These are phyloP conservation scores for Alternaria sp. DNA, from an alignment of 2,329 filamentous ascomycete genomes.

Conservation along the genomic window DNA sequence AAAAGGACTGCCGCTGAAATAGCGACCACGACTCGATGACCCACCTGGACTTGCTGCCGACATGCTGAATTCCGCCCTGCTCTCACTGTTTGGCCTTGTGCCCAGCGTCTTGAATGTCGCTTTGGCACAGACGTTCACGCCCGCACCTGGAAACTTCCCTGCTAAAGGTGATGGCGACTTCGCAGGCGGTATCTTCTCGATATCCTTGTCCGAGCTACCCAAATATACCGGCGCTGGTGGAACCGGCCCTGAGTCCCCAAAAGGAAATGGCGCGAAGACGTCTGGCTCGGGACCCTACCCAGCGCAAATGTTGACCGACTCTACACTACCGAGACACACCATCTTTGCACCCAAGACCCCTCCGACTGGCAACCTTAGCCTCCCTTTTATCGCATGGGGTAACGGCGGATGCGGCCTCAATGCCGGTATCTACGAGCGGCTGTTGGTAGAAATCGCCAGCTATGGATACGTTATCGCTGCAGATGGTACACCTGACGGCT, in stretches of 20 bases:
- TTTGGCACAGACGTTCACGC: constrained; percentile 16
- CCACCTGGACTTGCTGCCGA: neutral
- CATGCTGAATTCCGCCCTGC: constrained; percentile 4
- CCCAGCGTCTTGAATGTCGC: neutral
- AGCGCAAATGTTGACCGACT: constrained; percentile 22
- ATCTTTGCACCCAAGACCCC: constrained; percentile 22
- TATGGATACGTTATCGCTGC: constrained; percentile 29
- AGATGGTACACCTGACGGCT: constrained; percentile 20
- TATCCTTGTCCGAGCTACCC: constrained; percentile 23
- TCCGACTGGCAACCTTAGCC: constrained; percentile 18
- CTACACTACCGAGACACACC: constrained; percentile 21
- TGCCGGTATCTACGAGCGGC: constrained; percentile 19
- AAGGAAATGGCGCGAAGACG: constrained; percentile 16
- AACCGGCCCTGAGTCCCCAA: constrained; percentile 13
- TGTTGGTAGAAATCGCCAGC: constrained; percentile 26
- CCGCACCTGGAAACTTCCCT: constrained; percentile 22
- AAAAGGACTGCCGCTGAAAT: neutral
- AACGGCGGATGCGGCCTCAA: constrained; percentile 23
- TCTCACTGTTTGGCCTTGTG: constrained; percentile 3
- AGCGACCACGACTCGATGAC: neutral
- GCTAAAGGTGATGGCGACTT: constrained; percentile 28
- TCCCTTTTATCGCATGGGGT: constrained; percentile 30
- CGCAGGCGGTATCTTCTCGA: constrained; percentile 29
- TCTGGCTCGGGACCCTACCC: constrained; percentile 29
- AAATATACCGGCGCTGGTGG: constrained; percentile 18